Evolutionary conservation across 1,284 basidiomycete species (phyloP), one percentile per base, ranked within the genome.

Genomic region (Trametes hirsuta): DNA sequence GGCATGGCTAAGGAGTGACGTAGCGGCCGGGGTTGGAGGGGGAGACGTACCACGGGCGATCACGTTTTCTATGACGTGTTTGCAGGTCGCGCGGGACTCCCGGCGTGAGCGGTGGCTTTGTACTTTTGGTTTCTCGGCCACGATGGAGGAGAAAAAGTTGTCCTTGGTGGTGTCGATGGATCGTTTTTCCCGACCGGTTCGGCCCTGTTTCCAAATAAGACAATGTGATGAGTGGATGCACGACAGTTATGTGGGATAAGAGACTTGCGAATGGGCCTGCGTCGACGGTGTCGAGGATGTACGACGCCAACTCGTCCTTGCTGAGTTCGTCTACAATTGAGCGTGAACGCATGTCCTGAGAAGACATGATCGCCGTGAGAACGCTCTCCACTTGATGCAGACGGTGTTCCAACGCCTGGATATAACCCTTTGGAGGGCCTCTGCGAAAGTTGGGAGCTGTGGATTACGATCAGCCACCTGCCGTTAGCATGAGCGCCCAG

Each of bases 301-400:
- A 86, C 42, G 83, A 75, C 5, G 91, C 91, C 45, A 91, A 78
- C 41, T 84, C 82, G 69, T 93, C 91, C 65, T 85, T 81, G 55
- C 81, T 81, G 46, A 94, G 76, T 66, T 93, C 90, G 25, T 82
- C 76, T 40, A 95, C 78, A 49, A 95, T 74, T 36, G 79, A 79
- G 67, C 86, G 84, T 0, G 93, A 87, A 56, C 89, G 79, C 8
- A 83, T 77, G 21, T 69, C 68, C 11, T 59, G 44, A 52, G 89
- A 92, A 61, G 88, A 84, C 56, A 95, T 79, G 47, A 95, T 82
- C 15, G 88, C 85, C n/a, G 91, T 93, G 2, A 95, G 79, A 12
- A 95, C 74, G 11, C 92, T 90, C 75, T 95, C 94, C 68, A 94
- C 91, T 70, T 94, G 90, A 69, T 95, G 93, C 81, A 93, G 88